A percentile compares a stretch with the other conserved stretches of the same genome.
Evolutionary conservation across 345 rosid species (phyloP).

Genomic region (Bruguiera sexangula): DNA sequence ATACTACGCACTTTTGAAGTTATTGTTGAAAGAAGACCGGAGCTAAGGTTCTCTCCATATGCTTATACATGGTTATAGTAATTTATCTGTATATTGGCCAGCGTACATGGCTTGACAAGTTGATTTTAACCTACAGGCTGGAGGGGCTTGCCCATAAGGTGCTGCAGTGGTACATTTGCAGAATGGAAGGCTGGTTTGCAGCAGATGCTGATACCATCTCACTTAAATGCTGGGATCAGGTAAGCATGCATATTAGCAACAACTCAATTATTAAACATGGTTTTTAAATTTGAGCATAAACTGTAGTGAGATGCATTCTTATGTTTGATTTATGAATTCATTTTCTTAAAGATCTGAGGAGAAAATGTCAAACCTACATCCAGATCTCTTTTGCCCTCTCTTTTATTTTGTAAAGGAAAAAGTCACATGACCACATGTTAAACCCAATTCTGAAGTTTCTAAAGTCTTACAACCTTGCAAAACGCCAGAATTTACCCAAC

Average conservation of each 20-base stretch:
- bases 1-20: conserved; percentile 62
- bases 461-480: no score
- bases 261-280: background rate
- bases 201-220: conserved; percentile 97
- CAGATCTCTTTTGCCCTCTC: no score
- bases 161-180: conserved; percentile 94
- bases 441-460: no score
- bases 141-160: conserved; percentile 77
- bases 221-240: conserved; percentile 87
- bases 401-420: no score
- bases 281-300: no score
- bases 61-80: background rate
- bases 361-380: no score
- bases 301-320: no score
- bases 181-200: conserved; percentile 99
- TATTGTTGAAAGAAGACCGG: conserved; percentile 72
- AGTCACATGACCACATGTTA: no score
- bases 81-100: background rate
- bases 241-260: conserved; percentile 11
- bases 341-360: no score
- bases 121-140: conserved; percentile 41
- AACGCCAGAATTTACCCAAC: no score
- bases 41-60: conserved; percentile 52
- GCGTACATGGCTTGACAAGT: conserved; percentile 8
- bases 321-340: no score